phyloP scores from a whole-genome alignment of 495 filamentous ascomycete genomes.

The Barbatosphaeria neglecta region DNA sequence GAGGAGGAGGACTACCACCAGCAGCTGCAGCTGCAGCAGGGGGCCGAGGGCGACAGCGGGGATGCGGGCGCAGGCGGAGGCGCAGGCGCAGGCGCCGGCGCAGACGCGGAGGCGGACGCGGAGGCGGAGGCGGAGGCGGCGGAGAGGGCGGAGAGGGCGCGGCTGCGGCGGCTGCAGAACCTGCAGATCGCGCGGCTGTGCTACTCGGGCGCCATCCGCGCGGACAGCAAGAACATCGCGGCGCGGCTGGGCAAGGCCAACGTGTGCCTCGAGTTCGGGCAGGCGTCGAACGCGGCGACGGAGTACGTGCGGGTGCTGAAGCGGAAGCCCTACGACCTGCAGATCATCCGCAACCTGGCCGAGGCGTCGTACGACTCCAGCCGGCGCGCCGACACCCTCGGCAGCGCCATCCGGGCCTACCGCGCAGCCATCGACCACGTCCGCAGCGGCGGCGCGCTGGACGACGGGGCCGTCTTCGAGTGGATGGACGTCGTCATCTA shows the following conservation, averaged over 20 bases:
- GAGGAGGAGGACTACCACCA: conserved; percentile 44
- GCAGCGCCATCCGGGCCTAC: conserved; percentile 50
- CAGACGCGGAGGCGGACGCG: too few species aligned
- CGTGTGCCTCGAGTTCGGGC: conserved; percentile 43
- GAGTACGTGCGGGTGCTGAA: conserved; percentile 56
- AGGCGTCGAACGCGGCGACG: conserved; percentile 41
- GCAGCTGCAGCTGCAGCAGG: too few species aligned
- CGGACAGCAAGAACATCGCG: conserved; percentile 45
- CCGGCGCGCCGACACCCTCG: conserved; percentile 27
- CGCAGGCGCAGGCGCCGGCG: too few species aligned
- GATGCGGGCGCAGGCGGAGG: too few species aligned
- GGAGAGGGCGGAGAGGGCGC: conserved; percentile 41
- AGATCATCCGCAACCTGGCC: conserved; percentile 51
- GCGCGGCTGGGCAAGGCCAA: conserved; percentile 48
- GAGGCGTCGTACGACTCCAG: conserved; percentile 50
- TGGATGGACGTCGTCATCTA: conserved; percentile 84
- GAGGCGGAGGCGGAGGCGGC: conserved; percentile 32
- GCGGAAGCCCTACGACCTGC: conserved; percentile 44
- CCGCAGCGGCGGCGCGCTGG: conserved; percentile 21
- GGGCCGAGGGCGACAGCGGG: background rate
- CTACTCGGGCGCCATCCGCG: conserved; percentile 55
- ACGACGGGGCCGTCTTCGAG: conserved; percentile 44
- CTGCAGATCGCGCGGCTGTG: conserved; percentile 50
- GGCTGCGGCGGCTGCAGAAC: conserved; percentile 21
- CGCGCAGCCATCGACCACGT: conserved; percentile 45